phyloP scores from a whole-genome alignment of 805 yeast species.

The Ogataea parapolymorpha region DNA sequence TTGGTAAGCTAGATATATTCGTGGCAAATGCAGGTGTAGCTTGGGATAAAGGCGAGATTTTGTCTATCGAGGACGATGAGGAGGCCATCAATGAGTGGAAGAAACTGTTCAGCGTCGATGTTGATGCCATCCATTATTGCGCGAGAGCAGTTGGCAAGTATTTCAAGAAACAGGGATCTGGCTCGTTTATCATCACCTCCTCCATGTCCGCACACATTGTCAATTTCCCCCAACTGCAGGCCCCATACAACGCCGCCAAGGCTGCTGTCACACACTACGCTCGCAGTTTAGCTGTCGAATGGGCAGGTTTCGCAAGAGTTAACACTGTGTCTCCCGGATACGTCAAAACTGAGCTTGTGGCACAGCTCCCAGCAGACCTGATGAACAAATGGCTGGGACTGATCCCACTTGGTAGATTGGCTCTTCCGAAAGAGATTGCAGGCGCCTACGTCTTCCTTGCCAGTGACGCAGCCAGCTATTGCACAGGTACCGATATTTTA shows the following conservation, averaged over 20 bases:
- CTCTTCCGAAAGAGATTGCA: constrained; percentile 64
- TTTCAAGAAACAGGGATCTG: constrained; percentile 69
- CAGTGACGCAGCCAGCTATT: constrained; percentile 74
- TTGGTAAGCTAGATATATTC: constrained; percentile 76
- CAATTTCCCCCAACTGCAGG: constrained; percentile 83
- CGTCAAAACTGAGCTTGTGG: constrained; percentile 66
- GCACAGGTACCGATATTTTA: constrained; percentile 72
- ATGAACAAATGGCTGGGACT: constrained; percentile 47
- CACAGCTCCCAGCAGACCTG: constrained; percentile 42
- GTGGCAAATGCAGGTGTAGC: constrained; percentile 91
- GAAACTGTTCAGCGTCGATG: constrained; percentile 68
- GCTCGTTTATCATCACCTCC: constrained; percentile 80
- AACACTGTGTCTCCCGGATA: constrained; percentile 86
- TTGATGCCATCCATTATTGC: constrained; percentile 78
- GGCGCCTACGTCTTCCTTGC: constrained; percentile 82
- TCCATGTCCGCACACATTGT: constrained; percentile 89
- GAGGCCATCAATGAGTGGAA: constrained; percentile 62
- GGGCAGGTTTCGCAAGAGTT: constrained; percentile 86
- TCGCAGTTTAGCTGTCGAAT: constrained; percentile 79
- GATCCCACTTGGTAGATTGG: constrained; percentile 74
- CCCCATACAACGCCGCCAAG: constrained; percentile 82
- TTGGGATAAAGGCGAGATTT: constrained; percentile 65
- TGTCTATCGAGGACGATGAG: constrained; percentile 37
- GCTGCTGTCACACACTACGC: constrained; percentile 78
- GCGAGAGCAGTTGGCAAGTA: constrained; percentile 70